These are phyloP conservation scores for Pythium phragmiticola DNA, from an alignment of 352 stramenopile species.

Conservation along the genomic window DNA sequence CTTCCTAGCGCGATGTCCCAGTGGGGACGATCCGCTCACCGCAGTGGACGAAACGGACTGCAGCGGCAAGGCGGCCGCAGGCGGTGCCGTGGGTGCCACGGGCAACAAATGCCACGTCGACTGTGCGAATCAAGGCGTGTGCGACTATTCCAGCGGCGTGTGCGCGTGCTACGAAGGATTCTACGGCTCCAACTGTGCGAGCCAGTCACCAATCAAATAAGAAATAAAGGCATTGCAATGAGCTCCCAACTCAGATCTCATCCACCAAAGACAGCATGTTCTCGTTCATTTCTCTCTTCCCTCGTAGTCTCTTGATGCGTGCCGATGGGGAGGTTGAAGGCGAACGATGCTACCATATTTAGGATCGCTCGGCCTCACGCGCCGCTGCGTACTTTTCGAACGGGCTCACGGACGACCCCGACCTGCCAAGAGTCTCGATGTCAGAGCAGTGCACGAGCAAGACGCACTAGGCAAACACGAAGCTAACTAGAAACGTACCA, in stretches of 20 bases:
- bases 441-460: background rate
- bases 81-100: slow-evolving; percentile 32
- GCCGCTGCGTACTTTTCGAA: slow-evolving; percentile 74
- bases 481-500: slow-evolving; percentile 42
- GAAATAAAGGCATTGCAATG: too few species aligned
- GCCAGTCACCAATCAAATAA: slow-evolving; percentile 48
- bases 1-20: slow-evolving; percentile 71
- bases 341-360: slow-evolving; percentile 20
- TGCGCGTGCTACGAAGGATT: slow-evolving; percentile 76
- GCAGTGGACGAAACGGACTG: slow-evolving; percentile 89
- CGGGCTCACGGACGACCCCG: slow-evolving; percentile 39
- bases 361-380: slow-evolving; percentile 47
- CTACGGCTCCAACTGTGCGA: slow-evolving; percentile 79
- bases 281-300: slow-evolving; percentile 1
- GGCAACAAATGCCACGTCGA: slow-evolving; percentile 76
- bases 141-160: slow-evolving; percentile 61
- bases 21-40: slow-evolving; percentile 79
- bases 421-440: slow-evolving; percentile 18
- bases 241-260: background rate
- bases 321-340: background rate
- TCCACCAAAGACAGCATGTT: slow-evolving; percentile 2
- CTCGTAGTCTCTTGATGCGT: background rate
- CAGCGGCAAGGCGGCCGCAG: slow-evolving; percentile 37
- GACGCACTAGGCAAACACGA: background rate
- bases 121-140: slow-evolving; percentile 76